Percentiles rank a stretch among this genome's conserved stretches.
These are phyloP conservation scores for Panus rudis DNA, from an alignment of 768 basidiomycete species.

Conservation along the genomic window DNA sequence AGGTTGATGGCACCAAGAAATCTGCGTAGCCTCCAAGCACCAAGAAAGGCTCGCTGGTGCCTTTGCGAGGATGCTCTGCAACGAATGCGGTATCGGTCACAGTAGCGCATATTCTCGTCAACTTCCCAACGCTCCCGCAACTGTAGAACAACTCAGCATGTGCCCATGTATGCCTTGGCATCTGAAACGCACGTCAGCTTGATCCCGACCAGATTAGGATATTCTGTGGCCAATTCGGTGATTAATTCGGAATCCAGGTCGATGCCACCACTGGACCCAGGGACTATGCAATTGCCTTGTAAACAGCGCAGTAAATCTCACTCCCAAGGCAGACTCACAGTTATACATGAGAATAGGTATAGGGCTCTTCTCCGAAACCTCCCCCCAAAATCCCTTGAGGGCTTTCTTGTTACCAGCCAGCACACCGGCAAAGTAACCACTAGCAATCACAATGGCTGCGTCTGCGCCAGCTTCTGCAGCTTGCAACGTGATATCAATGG, in stretches of 20 bases:
- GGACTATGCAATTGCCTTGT: conserved; percentile 41
- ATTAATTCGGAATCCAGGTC: conserved; percentile 89
- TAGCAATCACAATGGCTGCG: conserved; percentile 76
- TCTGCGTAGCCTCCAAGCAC: conserved; percentile 84
- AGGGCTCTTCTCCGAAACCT: conserved; percentile 72
- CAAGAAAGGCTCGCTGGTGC: conserved; percentile 62
- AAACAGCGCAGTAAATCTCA: conserved; percentile 9
- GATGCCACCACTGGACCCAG: conserved; percentile 82
- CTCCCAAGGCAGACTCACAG: conserved; percentile 42
- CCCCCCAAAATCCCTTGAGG: conserved; percentile 71
- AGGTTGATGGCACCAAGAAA: conserved; percentile 68
- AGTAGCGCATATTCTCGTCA: conserved; percentile 72
- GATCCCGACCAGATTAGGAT: conserved; percentile 75
- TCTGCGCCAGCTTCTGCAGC: conserved; percentile 86
- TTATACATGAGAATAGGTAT: conserved; percentile 89
- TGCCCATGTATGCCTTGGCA: neutral
- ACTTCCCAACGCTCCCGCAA: conserved; percentile 88
- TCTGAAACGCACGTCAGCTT: conserved; percentile 70
- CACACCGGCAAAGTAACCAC: conserved; percentile 82
- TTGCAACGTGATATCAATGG: conserved; percentile 64
- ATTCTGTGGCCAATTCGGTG: conserved; percentile 66
- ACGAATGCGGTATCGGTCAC: conserved; percentile 53
- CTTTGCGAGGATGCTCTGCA: conserved; percentile 59
- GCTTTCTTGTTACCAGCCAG: conserved; percentile 55
- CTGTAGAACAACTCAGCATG: conserved; percentile 29